phyloP scores from a whole-genome alignment of 75 land plant genomes.

The Sequoia sempervirens region DNA sequence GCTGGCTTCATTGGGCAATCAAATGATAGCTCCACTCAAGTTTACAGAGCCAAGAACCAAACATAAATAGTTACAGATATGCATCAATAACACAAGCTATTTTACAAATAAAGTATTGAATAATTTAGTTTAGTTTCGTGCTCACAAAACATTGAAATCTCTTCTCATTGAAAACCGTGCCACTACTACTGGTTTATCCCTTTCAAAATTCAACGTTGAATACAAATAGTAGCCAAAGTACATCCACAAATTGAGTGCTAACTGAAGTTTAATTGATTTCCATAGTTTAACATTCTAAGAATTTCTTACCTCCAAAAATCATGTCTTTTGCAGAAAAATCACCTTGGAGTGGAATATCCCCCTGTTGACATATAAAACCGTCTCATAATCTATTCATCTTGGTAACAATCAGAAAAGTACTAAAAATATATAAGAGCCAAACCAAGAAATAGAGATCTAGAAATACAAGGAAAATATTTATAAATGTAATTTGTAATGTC shows the following conservation, averaged over 20 bases:
- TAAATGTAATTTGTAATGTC: not conserved
- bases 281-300: not conserved
- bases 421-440: not conserved
- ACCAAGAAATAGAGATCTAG: not conserved
- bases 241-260: constrained; percentile 5
- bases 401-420: constrained; percentile 1
- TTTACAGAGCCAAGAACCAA: not conserved
- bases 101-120: not conserved
- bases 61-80: not conserved
- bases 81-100: not conserved
- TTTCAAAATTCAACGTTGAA: not conserved
- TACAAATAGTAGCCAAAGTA: not conserved
- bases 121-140: not conserved
- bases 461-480: not conserved
- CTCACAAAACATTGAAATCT: not conserved
- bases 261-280: not conserved
- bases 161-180: not conserved
- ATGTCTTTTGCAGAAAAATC: constrained; percentile 97
- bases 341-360: constrained; percentile 93
- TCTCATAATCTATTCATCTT: not conserved
- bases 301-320: constrained; percentile 82
- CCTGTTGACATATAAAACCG: constrained; percentile 36
- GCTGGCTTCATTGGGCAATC: not conserved
- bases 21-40: not conserved
- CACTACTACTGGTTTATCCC: not conserved